phyloP scores from a whole-genome alignment of 2,329 filamentous ascomycete species.

The Colletotrichum somersetense region DNA sequence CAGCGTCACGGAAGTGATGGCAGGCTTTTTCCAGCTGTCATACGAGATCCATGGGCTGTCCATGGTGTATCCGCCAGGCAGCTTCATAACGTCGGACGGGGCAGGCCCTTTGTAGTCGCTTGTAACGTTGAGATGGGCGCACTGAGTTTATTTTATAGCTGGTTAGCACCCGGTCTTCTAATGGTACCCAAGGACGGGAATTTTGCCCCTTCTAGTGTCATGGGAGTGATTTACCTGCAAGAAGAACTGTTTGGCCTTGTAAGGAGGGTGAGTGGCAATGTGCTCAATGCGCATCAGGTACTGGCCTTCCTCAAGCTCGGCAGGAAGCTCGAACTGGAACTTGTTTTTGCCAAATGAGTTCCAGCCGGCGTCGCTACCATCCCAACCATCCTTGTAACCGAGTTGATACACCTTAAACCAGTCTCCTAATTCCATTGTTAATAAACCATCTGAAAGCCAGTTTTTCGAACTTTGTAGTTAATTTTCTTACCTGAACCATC shows the following conservation, averaged over 20 bases:
- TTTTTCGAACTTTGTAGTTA: no score
- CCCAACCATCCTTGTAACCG: background rate
- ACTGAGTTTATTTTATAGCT: background rate
- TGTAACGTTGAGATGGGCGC: background rate
- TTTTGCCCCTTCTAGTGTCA: background rate
- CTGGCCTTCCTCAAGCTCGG: background rate
- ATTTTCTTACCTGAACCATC: background rate
- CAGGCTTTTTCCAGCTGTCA: background rate
- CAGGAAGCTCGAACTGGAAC: background rate
- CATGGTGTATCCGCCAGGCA: background rate
- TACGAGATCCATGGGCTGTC: background rate
- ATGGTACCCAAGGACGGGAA: no score
- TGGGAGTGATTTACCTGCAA: background rate
- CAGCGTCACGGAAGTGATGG: background rate
- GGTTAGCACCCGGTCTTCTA: background rate
- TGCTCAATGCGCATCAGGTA: slow-evolving; percentile 13
- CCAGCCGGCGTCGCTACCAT: background rate
- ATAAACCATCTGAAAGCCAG: no score
- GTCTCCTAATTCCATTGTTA: background rate
- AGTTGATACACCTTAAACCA: slow-evolving; percentile 4
- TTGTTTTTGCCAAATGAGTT: background rate
- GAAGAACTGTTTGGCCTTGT: background rate
- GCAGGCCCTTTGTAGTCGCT: background rate
- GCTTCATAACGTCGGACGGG: background rate
- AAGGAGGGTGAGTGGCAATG: background rate